These are phyloP conservation scores for Aspergillus japonicus DNA, from an alignment of 2,329 filamentous ascomycete species.

Conservation along the genomic window DNA sequence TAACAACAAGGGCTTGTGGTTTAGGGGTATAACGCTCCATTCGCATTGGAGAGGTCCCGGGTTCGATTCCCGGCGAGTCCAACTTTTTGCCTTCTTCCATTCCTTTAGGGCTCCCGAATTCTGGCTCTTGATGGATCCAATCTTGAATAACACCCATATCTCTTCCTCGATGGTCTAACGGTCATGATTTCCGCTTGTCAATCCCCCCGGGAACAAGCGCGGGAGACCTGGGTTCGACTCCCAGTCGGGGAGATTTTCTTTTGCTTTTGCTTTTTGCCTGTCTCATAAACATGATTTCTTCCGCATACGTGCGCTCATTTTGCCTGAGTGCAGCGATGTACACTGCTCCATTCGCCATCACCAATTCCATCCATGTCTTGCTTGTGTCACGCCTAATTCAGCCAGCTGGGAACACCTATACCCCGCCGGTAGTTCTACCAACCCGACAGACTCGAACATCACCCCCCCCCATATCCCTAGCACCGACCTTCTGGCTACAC, in stretches of 20 bases:
- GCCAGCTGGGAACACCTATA: too few species aligned
- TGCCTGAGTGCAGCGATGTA: too few species aligned
- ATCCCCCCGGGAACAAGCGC: background rate
- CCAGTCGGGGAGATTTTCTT: constrained; percentile 3
- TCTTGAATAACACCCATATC: accelerated
- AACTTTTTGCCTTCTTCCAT: background rate
- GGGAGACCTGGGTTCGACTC: constrained; percentile 11
- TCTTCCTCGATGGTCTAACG: constrained; percentile 8
- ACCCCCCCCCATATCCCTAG: too few species aligned
- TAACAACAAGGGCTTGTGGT: constrained; percentile 13
- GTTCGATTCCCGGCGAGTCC: constrained; percentile 15
- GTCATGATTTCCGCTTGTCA: constrained; percentile 11
- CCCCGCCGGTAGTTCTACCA: too few species aligned
- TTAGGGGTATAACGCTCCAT: constrained; percentile 15
- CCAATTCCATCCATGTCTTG: too few species aligned
- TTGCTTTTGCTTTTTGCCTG: too few species aligned
- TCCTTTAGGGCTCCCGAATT: background rate
- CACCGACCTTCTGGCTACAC: too few species aligned
- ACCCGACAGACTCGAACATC: too few species aligned
- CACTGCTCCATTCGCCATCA: too few species aligned
- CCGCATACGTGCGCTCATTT: too few species aligned
- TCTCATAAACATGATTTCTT: too few species aligned
- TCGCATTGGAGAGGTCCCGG: constrained; percentile 15
- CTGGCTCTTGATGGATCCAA: background rate
- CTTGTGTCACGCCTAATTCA: too few species aligned